These are phyloP conservation scores for Daldinia grandis DNA, from an alignment of 495 filamentous ascomycete species.

Conservation along the genomic window DNA sequence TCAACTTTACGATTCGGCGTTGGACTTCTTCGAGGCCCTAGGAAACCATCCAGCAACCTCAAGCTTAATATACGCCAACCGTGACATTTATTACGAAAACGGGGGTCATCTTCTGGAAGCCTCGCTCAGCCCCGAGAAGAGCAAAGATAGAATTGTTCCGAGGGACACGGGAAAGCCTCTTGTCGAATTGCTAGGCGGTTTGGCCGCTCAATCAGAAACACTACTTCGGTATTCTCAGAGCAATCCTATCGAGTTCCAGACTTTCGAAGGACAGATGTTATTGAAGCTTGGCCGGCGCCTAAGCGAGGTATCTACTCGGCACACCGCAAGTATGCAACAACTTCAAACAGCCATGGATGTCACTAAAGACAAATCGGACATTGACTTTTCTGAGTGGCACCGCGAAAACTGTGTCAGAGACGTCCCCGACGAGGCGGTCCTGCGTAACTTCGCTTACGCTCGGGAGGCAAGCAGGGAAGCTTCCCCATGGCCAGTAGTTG, in stretches of 20 bases:
- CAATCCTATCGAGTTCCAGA: conserved; percentile 21
- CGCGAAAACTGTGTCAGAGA: conserved; percentile 50
- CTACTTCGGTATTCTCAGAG: conserved; percentile 25
- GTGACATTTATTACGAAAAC: conserved; percentile 31
- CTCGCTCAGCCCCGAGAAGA: background rate
- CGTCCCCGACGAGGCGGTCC: conserved; percentile 49
- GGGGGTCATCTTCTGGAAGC: conserved; percentile 21
- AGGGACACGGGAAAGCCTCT: conserved; percentile 32
- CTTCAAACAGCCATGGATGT: conserved; percentile 18
- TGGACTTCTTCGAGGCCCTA: conserved; percentile 45
- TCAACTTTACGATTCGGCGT: conserved; percentile 31
- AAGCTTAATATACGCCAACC: conserved; percentile 25
- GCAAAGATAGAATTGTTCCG: conserved; percentile 6
- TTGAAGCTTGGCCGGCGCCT: conserved; percentile 29
- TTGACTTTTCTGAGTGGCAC: conserved; percentile 46
- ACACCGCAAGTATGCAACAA: conserved; percentile 1
- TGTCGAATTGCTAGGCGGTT: conserved; percentile 11
- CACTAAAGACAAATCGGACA: conserved; percentile 1
- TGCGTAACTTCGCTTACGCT: conserved; percentile 35
- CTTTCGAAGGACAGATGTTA: conserved; percentile 10
- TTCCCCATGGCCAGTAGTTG: background rate
- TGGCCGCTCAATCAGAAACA: conserved; percentile 24
- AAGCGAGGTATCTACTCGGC: conserved; percentile 3
- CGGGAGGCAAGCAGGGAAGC: conserved; percentile 3
- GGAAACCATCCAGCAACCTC: conserved; percentile 30